These are phyloP conservation scores for Grosmannia clavigera DNA, from an alignment of 2,329 filamentous ascomycete species.

Conservation along the genomic window DNA sequence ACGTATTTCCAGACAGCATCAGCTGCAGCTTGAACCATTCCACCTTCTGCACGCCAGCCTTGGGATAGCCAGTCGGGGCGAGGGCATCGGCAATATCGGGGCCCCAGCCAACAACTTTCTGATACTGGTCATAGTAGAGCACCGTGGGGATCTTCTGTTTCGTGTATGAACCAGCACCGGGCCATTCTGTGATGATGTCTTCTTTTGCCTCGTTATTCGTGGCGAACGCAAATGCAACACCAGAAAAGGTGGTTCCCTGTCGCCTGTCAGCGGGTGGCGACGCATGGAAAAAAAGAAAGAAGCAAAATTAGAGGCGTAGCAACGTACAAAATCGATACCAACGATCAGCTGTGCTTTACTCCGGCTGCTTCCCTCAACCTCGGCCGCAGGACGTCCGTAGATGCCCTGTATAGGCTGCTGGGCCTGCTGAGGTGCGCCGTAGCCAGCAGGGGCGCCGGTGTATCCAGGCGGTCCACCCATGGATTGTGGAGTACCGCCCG, in stretches of 20 bases:
- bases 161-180: constrained; percentile 89
- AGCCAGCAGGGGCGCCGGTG: constrained; percentile 32
- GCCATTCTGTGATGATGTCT: constrained; percentile 99
- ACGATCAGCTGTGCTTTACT: constrained; percentile 97
- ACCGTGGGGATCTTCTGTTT: constrained; percentile 99
- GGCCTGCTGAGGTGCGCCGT: constrained; percentile 28
- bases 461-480: constrained; percentile 34
- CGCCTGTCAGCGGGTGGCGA: background rate
- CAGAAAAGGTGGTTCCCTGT: constrained; percentile 93
- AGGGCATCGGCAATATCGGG: constrained; percentile 95
- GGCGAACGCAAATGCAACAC: constrained; percentile 92
- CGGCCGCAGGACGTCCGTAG: constrained; percentile 36
- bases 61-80: constrained; percentile 92
- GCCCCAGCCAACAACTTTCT: constrained; percentile 99
- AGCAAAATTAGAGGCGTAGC: no score
- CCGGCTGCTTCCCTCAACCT: constrained; percentile 77
- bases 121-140: constrained; percentile 98
- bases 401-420: constrained; percentile 20
- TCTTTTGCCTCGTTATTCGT: constrained; percentile 97
- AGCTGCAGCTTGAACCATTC: constrained; percentile 99
- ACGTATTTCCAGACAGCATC: constrained; percentile 97
- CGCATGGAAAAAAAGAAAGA: background rate
- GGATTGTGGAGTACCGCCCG: constrained; percentile 28
- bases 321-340: constrained; percentile 89
- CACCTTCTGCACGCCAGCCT: constrained; percentile 94